Evolutionary conservation across 305 asterid species (phyloP).

Genomic region (Striga hermonthica): DNA sequence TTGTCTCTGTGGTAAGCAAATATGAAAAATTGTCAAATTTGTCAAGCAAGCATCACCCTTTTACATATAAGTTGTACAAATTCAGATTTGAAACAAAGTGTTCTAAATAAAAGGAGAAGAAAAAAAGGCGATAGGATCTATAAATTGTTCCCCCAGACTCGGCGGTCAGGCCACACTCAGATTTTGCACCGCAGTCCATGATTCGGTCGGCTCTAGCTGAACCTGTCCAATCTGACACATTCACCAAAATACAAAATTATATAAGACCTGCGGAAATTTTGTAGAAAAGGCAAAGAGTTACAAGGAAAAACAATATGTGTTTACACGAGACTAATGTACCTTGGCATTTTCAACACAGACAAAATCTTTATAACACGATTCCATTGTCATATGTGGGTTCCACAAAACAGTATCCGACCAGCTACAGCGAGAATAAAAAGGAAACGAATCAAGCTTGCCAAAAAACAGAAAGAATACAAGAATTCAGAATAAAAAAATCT

Average conservation of each 20-base stretch:
- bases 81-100: background rate
- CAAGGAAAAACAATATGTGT: conserved; percentile 1
- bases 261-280: conserved; percentile 1
- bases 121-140: background rate
- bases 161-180: conserved; percentile 55
- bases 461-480: conserved; percentile 11
- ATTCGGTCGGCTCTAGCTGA: conserved; percentile 63
- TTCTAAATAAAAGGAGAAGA: background rate
- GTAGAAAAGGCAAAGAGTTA: background rate
- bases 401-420: conserved; percentile 94
- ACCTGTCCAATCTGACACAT: conserved; percentile 68
- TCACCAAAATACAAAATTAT: background rate
- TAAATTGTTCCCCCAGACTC: background rate
- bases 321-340: conserved; percentile 39
- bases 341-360: conserved; percentile 95
- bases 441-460: conserved; percentile 11
- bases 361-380: conserved; percentile 78
- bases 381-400: conserved; percentile 93
- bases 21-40: no score
- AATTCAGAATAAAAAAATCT: conserved; percentile 21
- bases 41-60: no score
- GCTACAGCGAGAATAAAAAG: conserved; percentile 39
- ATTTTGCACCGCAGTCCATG: conserved; percentile 81
- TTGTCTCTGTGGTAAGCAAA: no score
- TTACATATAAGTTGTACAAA: no score